These are phyloP conservation scores for Pyrus hybrid DNA, from an alignment of 331 rosid species.

Conservation along the genomic window DNA sequence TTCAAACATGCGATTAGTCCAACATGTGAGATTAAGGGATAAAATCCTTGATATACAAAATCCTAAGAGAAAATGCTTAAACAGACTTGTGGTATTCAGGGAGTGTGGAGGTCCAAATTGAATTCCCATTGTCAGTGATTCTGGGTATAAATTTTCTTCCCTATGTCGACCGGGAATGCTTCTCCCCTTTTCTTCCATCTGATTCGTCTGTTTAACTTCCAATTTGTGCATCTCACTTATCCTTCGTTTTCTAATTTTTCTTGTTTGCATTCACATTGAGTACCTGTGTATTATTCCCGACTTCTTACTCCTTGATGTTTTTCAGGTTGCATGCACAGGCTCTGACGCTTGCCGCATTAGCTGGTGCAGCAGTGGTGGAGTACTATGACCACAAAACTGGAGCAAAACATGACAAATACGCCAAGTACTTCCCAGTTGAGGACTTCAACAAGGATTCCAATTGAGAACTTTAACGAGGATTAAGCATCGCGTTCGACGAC, in stretches of 20 bases:
- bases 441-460: neutral
- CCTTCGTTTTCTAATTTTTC: neutral
- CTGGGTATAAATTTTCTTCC: neutral
- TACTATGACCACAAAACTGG: slow-evolving; percentile 57
- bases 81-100: neutral
- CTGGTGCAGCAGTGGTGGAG: slow-evolving; percentile 85
- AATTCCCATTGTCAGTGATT: neutral
- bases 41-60: neutral
- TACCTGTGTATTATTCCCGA: neutral
- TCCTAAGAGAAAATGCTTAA: neutral
- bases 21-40: neutral
- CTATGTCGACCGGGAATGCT: neutral
- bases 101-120: neutral
- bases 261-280: neutral
- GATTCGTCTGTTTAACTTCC: neutral
- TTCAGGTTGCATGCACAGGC: slow-evolving; percentile 97
- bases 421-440: slow-evolving; percentile 34
- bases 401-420: slow-evolving; percentile 32
- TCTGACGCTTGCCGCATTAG: slow-evolving; percentile 77
- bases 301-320: neutral
- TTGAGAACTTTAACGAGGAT: slow-evolving; percentile 27
- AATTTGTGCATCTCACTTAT: neutral
- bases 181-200: neutral
- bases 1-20: neutral
- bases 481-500: neutral